Percentiles rank a stretch among this genome's conserved stretches.
phyloP scores from a whole-genome alignment of 805 yeast genomes.

The Metschnikowia baotianmanensis region DNA sequence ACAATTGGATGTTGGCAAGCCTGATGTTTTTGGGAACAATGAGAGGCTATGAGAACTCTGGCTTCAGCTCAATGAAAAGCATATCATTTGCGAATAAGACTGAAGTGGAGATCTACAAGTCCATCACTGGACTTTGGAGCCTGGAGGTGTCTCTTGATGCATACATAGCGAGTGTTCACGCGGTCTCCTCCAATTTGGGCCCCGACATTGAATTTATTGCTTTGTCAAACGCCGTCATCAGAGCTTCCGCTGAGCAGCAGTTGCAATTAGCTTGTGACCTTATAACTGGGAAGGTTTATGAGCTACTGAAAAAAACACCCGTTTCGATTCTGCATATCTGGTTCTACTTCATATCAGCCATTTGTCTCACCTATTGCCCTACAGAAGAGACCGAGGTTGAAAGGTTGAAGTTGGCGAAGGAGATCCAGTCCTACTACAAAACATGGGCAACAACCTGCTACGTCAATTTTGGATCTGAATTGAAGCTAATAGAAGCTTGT shows the following conservation, averaged over 20 bases:
- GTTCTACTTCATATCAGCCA: conserved; percentile 21
- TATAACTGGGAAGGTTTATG: conserved; percentile 16
- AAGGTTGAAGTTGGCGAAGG: conserved; percentile 22
- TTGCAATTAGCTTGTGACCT: conserved; percentile 20
- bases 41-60: conserved; percentile 13
- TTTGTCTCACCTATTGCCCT: conserved; percentile 21
- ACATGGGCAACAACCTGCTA: conserved; percentile 38
- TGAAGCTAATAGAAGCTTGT: conserved; percentile 33
- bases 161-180: conserved; percentile 6
- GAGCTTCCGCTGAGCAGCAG: conserved; percentile 17
- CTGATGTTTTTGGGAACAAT: conserved; percentile 14
- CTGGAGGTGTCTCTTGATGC: conserved; percentile 7
- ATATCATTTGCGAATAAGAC: conserved; percentile 8
- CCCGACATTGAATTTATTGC: conserved; percentile 18
- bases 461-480: conserved; percentile 37
- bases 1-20: conserved; percentile 8
- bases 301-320: conserved; percentile 23
- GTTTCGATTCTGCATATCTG: conserved; percentile 23
- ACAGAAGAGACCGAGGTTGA: conserved; percentile 18
- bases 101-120: conserved; percentile 6
- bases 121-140: conserved; percentile 12
- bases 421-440: conserved; percentile 25
- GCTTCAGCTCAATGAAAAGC: conserved; percentile 10
- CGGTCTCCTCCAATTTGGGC: conserved; percentile 1
- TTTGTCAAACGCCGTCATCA: conserved; percentile 16